Conservation (phyloP, 2,329 filamentous ascomycete genomes). For the Cephalotrichum gorgonifer region DNA sequence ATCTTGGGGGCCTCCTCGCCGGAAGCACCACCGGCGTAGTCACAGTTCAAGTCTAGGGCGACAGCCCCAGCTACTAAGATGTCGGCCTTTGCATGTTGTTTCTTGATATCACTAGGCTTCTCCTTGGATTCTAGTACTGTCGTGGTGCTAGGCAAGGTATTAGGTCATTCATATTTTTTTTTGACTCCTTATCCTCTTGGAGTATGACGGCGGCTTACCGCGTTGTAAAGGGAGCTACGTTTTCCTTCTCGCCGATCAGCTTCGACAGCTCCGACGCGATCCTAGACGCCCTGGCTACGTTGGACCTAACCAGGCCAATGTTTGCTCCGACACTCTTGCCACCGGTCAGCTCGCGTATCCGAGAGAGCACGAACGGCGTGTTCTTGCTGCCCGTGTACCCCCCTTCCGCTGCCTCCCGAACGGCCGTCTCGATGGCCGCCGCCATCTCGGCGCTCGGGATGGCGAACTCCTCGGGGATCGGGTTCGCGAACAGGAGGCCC, state of each 20-base stretch:
- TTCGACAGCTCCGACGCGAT: constrained; percentile 41
- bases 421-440: constrained; percentile 54
- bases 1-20: constrained; percentile 34
- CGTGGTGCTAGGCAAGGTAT: background rate
- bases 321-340: constrained; percentile 67
- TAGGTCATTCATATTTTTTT: background rate
- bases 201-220: background rate
- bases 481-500: constrained; percentile 82
- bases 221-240: background rate
- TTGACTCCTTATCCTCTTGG: background rate
- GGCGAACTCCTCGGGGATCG: constrained; percentile 60
- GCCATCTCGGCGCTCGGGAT: constrained; percentile 66
- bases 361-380: constrained; percentile 71
- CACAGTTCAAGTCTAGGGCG: constrained; percentile 78
- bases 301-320: constrained; percentile 45
- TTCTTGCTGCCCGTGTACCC: constrained; percentile 65
- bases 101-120: background rate
- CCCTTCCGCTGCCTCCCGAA: constrained; percentile 52
- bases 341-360: constrained; percentile 69
- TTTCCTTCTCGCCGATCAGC: background rate
- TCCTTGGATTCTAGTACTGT: background rate
- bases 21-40: constrained; percentile 38
- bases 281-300: constrained; percentile 43
- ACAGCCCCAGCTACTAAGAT: constrained; percentile 87
- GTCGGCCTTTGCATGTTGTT: constrained; percentile 32